phyloP scores from a whole-genome alignment of 805 yeast species.

The Candida awuae region DNA sequence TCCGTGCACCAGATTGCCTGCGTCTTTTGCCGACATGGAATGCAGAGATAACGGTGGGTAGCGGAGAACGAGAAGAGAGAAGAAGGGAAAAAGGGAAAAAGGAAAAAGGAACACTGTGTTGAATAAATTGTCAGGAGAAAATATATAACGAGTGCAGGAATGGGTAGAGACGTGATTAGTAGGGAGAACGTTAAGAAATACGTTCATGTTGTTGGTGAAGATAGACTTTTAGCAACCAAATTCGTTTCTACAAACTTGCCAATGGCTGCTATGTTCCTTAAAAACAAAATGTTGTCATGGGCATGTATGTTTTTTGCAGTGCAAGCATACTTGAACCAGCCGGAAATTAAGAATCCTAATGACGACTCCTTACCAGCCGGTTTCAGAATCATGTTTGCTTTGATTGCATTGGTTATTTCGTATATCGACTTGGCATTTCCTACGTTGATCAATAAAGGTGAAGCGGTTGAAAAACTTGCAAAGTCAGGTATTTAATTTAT shows the following conservation, averaged over 20 bases:
- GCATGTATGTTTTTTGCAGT: constrained; percentile 43
- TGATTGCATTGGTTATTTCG: constrained; percentile 40
- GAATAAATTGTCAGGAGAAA: no score
- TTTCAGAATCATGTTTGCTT: constrained; percentile 39
- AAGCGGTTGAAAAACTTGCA: constrained; percentile 21
- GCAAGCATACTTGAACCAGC: constrained; percentile 40
- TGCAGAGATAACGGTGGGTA: no score
- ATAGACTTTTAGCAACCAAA: constrained; percentile 37
- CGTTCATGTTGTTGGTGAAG: constrained; percentile 40
- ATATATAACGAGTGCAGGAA: constrained; percentile 1
- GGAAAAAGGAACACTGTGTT: not conserved
- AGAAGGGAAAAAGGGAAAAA: not conserved
- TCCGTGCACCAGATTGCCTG: no score
- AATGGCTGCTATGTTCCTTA: constrained; percentile 57
- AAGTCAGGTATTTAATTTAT: constrained; percentile 8
- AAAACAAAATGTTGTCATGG: constrained; percentile 50
- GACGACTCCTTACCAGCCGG: constrained; percentile 37
- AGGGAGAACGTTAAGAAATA: constrained; percentile 29
- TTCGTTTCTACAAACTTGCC: constrained; percentile 48
- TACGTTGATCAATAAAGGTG: constrained; percentile 25
- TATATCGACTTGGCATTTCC: constrained; percentile 49
- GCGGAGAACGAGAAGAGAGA: not conserved
- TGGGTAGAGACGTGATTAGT: constrained; percentile 26
- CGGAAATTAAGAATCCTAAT: constrained; percentile 22
- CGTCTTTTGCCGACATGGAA: no score